Evolutionary conservation across 1,139 yeast species (phyloP), one percentile per base, ranked within the genome.

Genomic region (Suhomyces terraborum): DNA sequence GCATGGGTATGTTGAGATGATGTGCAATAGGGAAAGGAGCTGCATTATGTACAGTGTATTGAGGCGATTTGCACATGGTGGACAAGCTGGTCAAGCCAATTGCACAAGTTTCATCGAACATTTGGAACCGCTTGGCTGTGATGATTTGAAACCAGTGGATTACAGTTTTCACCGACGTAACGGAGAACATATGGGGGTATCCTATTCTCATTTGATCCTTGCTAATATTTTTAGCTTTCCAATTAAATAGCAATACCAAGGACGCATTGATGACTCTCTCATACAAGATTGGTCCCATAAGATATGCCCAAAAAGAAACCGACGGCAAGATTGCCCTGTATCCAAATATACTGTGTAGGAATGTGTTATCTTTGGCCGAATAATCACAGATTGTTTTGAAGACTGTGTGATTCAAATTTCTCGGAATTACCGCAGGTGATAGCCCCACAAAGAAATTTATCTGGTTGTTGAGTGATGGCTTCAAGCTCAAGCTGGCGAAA

Each of bases 121-220:
- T 73, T 51, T 73, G 77, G 46, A 73, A 71, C 42, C 77, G 49
- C 45, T 62, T 59, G 24, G 63, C 61, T 27, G 62, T 56, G 19
- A 73, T 72, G 18, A 73, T 73, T 50, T 73, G 79, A 48, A 72
- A 69, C 79, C 79, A 73, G 50, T 73, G 79, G 13, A 68, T 59
- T 17, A 73, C 63, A 0, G 73, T 63, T 47, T 73, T 73, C 6
- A 73, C 78, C 4, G 75, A 67, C 0, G 75, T 64, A 14, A 73
- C 72, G 8, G 76, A 69, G 49, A 71, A 73, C 73, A 73, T 67
- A 43, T 71, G 77, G 3, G 75, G 71, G 46, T 73, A 73, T 2
- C 77, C 77, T 2, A 68, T 51, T 32, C 51, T 53, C 48, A 70
- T 71, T 48, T 73, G 79, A 9, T 50, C 41, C 4, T 45, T 38